These are phyloP conservation scores for Mollisiaceae sp. DNA, from an alignment of 2,329 filamentous ascomycete genomes.

Conservation along the genomic window DNA sequence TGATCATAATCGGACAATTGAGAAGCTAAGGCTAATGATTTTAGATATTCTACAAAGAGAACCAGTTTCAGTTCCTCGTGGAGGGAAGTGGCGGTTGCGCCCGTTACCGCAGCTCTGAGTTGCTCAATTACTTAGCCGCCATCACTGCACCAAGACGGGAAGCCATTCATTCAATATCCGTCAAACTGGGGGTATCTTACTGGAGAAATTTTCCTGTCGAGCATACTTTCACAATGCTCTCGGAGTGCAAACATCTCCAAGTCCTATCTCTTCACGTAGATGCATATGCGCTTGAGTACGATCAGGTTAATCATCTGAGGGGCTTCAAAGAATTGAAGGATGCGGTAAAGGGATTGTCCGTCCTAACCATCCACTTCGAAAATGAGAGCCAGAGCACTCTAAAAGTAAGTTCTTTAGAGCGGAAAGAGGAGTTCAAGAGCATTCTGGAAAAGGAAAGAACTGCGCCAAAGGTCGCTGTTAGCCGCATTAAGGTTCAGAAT, in stretches of 20 bases:
- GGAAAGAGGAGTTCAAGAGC: not conserved
- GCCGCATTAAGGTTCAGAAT: not conserved
- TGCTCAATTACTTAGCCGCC: constrained; percentile 26
- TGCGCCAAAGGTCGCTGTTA: constrained; percentile 3
- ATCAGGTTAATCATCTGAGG: not conserved
- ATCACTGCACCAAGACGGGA: constrained; percentile 25
- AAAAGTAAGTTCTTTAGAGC: not conserved
- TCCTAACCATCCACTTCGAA: not conserved
- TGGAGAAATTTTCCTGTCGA: not conserved
- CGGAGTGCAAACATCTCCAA: not conserved
- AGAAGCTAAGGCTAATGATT: too few relatives aligned
- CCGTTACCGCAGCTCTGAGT: not conserved
- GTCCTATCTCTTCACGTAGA: not conserved
- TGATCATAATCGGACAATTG: not conserved
- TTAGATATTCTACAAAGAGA: constrained; percentile 28
- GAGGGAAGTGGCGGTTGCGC: not conserved
- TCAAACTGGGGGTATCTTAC: not conserved
- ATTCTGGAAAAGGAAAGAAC: constrained; percentile 6
- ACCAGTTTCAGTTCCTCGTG: constrained; percentile 24
- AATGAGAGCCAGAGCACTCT: not conserved
- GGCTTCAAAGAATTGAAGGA: not conserved
- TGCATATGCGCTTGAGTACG: not conserved
- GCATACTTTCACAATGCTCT: constrained; percentile 10
- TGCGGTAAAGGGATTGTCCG: not conserved
- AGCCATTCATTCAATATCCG: constrained; percentile 10